Evolutionary conservation across 129 eudicot genomes (phyloP).

Genomic region (Deinandra increscens): DNA sequence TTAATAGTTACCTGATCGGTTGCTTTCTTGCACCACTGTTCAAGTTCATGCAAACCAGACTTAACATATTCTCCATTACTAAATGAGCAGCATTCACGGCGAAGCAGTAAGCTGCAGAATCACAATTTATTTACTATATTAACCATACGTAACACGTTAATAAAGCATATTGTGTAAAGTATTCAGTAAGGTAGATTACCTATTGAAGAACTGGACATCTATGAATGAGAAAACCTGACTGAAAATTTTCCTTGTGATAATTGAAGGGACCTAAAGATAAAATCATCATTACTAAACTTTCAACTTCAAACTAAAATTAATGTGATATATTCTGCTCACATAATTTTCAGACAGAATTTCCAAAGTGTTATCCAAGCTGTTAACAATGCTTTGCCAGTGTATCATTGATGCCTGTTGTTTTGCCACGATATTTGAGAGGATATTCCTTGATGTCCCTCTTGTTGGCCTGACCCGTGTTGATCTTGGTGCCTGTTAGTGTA

Average conservation of each 20-base stretch:
- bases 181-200: slow-evolving; percentile 41
- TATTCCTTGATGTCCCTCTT: slow-evolving; percentile 72
- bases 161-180: neutral
- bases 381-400: slow-evolving; percentile 94
- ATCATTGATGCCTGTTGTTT: slow-evolving; percentile 83
- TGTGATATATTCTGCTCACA: slow-evolving; percentile 44
- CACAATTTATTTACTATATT: slow-evolving; percentile 10
- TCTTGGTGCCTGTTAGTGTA: slow-evolving; percentile 82
- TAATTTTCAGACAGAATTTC: slow-evolving; percentile 63
- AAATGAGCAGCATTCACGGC: slow-evolving; percentile 99
- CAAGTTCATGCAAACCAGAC: slow-evolving; percentile 89
- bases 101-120: slow-evolving; percentile 74
- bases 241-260: slow-evolving; percentile 74
- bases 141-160: slow-evolving; percentile 4
- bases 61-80: slow-evolving; percentile 97
- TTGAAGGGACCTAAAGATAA: slow-evolving; percentile 70
- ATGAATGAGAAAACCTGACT: slow-evolving; percentile 92
- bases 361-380: slow-evolving; percentile 69
- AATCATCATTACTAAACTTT: neutral
- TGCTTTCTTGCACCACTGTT: slow-evolving; percentile 84
- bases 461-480: slow-evolving; percentile 73
- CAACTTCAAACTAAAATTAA: neutral
- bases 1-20: slow-evolving; percentile 65
- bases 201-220: slow-evolving; percentile 96
- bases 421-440: slow-evolving; percentile 69